Evolutionary conservation across 2,329 filamentous ascomycete species (phyloP).

Genomic region (Cordyceps tenuipes): DNA sequence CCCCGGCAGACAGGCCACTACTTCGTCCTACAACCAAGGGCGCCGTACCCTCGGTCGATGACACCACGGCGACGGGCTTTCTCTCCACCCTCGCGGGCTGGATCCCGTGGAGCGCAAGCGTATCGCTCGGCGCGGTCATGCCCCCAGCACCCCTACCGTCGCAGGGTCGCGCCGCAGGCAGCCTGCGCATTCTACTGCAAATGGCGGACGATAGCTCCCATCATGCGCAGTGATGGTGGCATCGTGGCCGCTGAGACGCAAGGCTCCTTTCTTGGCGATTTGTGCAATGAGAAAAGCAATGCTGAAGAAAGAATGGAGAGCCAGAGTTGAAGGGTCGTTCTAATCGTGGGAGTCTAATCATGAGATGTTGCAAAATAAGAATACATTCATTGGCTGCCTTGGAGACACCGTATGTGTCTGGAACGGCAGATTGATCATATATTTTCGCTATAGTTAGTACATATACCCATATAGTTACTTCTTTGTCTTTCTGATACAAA

Average conservation of each 20-base stretch:
- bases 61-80: conserved; percentile 7
- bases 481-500: too few relatives aligned
- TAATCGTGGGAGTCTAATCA: too few relatives aligned
- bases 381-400: too few relatives aligned
- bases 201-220: background rate
- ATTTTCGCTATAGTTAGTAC: too few relatives aligned
- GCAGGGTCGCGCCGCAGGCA: conserved; percentile 46
- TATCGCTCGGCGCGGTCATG: conserved; percentile 15
- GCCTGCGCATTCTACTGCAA: conserved; percentile 44
- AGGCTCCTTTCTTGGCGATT: background rate
- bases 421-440: too few relatives aligned
- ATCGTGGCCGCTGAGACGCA: background rate
- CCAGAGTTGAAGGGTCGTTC: too few relatives aligned
- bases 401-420: too few relatives aligned
- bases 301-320: too few relatives aligned
- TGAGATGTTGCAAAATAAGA: too few relatives aligned
- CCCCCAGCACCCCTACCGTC: conserved; percentile 14
- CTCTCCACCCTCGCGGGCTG: conserved; percentile 12
- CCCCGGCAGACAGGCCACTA: background rate
- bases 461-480: too few relatives aligned
- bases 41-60: conserved; percentile 6
- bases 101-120: conserved; percentile 11
- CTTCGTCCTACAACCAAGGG: conserved; percentile 10
- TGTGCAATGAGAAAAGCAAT: background rate
- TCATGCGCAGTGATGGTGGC: background rate